Evolutionary conservation across 441 rosid genomes (phyloP), one percentile per base, ranked within the genome.

Genomic region (Populus hybrid): DNA sequence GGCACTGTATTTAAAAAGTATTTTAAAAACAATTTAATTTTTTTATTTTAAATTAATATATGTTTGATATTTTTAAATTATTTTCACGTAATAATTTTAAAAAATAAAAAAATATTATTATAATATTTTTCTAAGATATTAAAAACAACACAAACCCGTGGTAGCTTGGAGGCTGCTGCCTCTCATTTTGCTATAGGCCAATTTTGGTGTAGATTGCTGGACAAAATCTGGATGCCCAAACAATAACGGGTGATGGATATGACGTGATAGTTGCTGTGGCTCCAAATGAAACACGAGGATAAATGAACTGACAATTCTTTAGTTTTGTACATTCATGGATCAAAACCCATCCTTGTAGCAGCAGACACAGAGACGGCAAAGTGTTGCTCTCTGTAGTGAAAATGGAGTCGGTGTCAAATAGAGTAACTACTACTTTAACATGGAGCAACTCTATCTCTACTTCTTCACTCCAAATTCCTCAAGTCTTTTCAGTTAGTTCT

Each of bases 371-470:
- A 46, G 57, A 46, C 19, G 14, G 57, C 19, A 46, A 46, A 12
- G 50, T 50, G 50, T 32, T 75, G 72, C 64, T 7, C 59, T 23
- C 7, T 21, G 59, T 5, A n/a, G 9, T 9, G 30, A 70, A 75
- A 79, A 91, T 91, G 91, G 90, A 86, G 84, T 81, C 82, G 23
- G n/a, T 6, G 36, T 72, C 78, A 67, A 71, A 85, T 88, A 76
- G 83, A 81, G 82, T 86, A 32, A 64, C 81, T 82, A 86, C 81
- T 82, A 85, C 91, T 74, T 85, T 91, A 46, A 86, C 94, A 65
- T 87, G 91, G 95, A 73, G 82, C 14, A 80, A 82, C 79, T 89
- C 91, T 71, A 70, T 87, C 50, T 86, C 95, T 79, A 79, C 89
- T 70, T 77, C 90, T 74, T 73, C 75, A 12, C 86, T 86, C 64